A percentile compares a stretch with the other conserved stretches of the same genome.
Conservation (phyloP, 306 rosid genomes). For the Cicer judaicum region DNA sequence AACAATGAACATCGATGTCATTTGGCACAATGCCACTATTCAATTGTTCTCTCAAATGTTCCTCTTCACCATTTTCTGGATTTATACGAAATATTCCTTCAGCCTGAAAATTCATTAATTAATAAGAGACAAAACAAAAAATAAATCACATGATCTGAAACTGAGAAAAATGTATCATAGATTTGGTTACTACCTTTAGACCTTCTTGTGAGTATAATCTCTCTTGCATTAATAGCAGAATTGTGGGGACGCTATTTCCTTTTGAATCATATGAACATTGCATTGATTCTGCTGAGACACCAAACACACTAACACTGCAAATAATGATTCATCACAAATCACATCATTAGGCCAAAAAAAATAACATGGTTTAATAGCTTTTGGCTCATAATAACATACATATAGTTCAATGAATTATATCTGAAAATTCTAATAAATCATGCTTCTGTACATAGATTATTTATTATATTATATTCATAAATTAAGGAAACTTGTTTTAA, state of each 20-base stretch:
- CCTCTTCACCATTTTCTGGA: slow-evolving; percentile 88
- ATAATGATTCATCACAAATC: slow-evolving; percentile 24
- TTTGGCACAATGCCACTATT: slow-evolving; percentile 84
- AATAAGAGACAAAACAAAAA: neutral
- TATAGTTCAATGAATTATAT: neutral
- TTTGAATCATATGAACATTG: slow-evolving; percentile 87
- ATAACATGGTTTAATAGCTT: neutral
- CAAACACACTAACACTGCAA: slow-evolving; percentile 88
- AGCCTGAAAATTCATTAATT: slow-evolving; percentile 58
- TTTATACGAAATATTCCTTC: slow-evolving; percentile 94
- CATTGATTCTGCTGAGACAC: slow-evolving; percentile 98
- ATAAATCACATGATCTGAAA: slow-evolving; percentile 7
- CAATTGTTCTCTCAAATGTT: slow-evolving; percentile 81
- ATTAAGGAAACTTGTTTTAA: slow-evolving; percentile 11
- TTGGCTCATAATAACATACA: neutral
- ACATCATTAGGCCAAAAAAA: slow-evolving; percentile 34
- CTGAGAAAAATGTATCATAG: slow-evolving; percentile 5
- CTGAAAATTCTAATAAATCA: neutral
- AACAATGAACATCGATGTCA: slow-evolving; percentile 88
- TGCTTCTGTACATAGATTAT: neutral
- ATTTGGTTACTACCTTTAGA: slow-evolving; percentile 69
- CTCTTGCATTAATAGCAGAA: slow-evolving; percentile 92
- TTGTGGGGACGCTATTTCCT: slow-evolving; percentile 92
- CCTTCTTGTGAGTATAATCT: slow-evolving; percentile 89
- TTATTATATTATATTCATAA: neutral